Percentiles rank a stretch among this genome's conserved stretches.
phyloP scores from a whole-genome alignment of 192 early-diverging fungal genomes.

The Gaertneriomyces sp. region DNA sequence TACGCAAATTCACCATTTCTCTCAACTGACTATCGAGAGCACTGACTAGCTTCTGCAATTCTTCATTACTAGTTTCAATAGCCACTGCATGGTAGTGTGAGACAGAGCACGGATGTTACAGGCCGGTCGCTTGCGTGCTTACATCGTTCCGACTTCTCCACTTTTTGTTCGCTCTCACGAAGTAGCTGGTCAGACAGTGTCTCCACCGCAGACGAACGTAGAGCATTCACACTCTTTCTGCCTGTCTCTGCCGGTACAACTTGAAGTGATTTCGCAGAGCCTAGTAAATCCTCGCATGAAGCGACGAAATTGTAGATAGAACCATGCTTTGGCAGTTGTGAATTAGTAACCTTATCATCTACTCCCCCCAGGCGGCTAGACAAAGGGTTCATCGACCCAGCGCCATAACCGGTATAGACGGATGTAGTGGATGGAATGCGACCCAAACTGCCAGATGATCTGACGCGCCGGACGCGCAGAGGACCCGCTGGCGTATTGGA shows the following conservation, averaged over 20 bases:
- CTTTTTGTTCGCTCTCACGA: not conserved
- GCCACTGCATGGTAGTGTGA: constrained; percentile 3
- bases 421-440: not conserved
- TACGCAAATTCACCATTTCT: constrained; percentile 4
- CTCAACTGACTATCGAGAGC: not conserved
- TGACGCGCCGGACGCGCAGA: not conserved
- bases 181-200: constrained; percentile 9
- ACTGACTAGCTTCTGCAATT: constrained; percentile 8
- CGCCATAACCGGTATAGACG: not conserved
- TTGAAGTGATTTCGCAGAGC: not conserved
- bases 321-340: not conserved
- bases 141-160: not conserved
- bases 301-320: constrained; percentile 5
- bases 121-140: not conserved
- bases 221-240: not conserved
- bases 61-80: constrained; percentile 11
- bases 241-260: not conserved
- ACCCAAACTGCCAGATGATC: constrained; percentile 3
- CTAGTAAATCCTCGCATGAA: constrained; percentile 6
- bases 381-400: too few relatives aligned
- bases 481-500: not conserved
- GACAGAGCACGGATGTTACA: not conserved
- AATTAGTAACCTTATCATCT: too few relatives aligned
- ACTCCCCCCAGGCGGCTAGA: too few relatives aligned
- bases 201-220: constrained; percentile 21